Conservation (phyloP, 495 filamentous ascomycete species). For the Hypoxylon perforatum region DNA sequence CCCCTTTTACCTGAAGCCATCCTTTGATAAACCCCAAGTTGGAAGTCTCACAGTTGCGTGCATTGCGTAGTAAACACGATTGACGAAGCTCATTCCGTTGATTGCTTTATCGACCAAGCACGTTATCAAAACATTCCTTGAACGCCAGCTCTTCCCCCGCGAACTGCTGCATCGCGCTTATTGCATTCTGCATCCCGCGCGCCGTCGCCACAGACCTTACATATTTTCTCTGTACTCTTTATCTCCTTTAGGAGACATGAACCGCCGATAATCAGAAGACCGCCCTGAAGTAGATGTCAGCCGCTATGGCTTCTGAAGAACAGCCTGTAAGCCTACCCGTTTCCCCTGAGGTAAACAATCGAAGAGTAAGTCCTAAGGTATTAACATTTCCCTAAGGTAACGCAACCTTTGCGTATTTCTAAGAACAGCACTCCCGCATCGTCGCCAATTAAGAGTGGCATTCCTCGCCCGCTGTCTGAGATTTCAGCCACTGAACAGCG, state of each 20-base stretch:
- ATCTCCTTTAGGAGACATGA: conserved; percentile 30
- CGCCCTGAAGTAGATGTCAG: conserved; percentile 7
- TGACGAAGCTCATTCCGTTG: not conserved
- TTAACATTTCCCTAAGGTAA: conserved; percentile 37
- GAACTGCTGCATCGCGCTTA: conserved; percentile 8
- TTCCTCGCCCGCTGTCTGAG: conserved; percentile 67
- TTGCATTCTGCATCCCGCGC: conserved; percentile 2
- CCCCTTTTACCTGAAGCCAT: conserved; percentile 2
- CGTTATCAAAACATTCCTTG: conserved; percentile 18
- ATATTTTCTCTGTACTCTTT: conserved; percentile 20
- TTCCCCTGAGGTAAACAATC: conserved; percentile 4
- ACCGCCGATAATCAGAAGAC: conserved; percentile 16
- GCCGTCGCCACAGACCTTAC: conserved; percentile 8
- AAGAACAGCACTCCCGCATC: conserved; percentile 58
- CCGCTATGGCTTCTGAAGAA: conserved; percentile 53
- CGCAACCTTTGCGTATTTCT: conserved; percentile 68
- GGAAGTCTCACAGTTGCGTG: not conserved
- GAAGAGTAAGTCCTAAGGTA: conserved; percentile 12
- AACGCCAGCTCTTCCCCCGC: conserved; percentile 12
- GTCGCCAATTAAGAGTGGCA: conserved; percentile 59
- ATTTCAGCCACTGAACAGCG: conserved; percentile 67
- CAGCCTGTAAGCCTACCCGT: conserved; percentile 49
- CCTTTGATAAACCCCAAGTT: not conserved
- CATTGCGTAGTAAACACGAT: too few relatives aligned
- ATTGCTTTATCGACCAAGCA: conserved; percentile 15